Conservation (phyloP, 1,139 yeast species). For the Yamadazyma dushanensis region DNA sequence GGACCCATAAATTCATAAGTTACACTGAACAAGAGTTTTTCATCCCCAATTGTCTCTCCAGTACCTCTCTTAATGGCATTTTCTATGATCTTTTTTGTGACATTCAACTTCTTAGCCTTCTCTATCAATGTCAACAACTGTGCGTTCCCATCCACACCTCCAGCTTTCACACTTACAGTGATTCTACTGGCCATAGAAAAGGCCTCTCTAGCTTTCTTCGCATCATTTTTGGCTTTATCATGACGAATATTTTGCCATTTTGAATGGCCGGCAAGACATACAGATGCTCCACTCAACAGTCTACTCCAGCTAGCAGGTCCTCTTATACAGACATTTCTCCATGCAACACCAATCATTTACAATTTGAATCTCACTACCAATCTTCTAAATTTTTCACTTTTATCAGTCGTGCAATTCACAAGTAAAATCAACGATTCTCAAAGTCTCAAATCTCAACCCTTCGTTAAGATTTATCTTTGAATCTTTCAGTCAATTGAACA, state of each 20-base stretch:
- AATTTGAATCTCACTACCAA: too few relatives aligned
- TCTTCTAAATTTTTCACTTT: neutral
- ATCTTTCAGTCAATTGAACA: too few relatives aligned
- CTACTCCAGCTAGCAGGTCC: neutral
- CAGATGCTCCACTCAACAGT: slow-evolving; percentile 13
- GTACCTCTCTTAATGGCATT: slow-evolving; percentile 83
- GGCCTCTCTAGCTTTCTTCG: slow-evolving; percentile 67
- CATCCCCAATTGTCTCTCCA: slow-evolving; percentile 46
- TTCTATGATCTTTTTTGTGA: slow-evolving; percentile 82
- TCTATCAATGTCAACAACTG: slow-evolving; percentile 75
- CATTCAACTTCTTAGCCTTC: slow-evolving; percentile 73
- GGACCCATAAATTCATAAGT: slow-evolving; percentile 94
- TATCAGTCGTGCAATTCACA: neutral
- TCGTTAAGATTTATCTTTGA: too few relatives aligned
- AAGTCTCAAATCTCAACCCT: too few relatives aligned
- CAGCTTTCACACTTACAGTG: slow-evolving; percentile 64
- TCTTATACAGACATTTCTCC: neutral
- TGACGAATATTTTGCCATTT: slow-evolving; percentile 96
- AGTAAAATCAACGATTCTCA: too few relatives aligned
- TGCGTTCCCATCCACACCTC: slow-evolving; percentile 63
- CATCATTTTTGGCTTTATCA: slow-evolving; percentile 91
- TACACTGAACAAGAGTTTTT: slow-evolving; percentile 36
- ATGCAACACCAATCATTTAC: neutral
- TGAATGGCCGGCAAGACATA: slow-evolving; percentile 66
- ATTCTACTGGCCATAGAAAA: slow-evolving; percentile 74